Evolutionary conservation across 306 rosid genomes (phyloP), one percentile per base, ranked within the genome.

Genomic region (Delonix regia): DNA sequence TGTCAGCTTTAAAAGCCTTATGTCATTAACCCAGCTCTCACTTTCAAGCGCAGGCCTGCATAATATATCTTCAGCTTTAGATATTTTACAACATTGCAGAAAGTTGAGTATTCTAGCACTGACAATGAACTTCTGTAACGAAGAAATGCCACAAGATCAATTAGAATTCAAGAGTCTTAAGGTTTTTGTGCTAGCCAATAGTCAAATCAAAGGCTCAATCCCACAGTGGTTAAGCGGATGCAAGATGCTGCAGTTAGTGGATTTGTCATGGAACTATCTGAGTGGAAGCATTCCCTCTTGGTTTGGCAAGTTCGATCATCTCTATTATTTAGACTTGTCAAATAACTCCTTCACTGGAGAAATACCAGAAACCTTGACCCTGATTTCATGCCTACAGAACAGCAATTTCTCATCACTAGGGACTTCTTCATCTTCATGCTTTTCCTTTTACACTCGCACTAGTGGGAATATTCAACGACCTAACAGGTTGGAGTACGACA

Each of bases 171-270:
- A 34, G 34, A 85, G 70, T 49, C 86, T 89, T 48, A 64, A 72
- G 61, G 49, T 82, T 65, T 76, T 83, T 28, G 1, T 77, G 8
- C 16, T 87, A 11, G 86, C 75, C 24, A 83, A 83, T 34, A 73
- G 71, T 71, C 25, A 45, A 25, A 84, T 89, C 72, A 85, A 33
- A 27, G 90, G 93, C 27, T 59, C 79, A 51, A 60, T 89, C 47
- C 90, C 90, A n/a, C 47, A 48, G 28, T 89, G 93, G 88, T 60
- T 89, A 74, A 78, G 84, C 1, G 53, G 71, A n/a, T 74, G 87
- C 68, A 74, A 45, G 27, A 77, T 14, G 70, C 47, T 89, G 86
- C 81, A 75, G 76, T 9, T 87, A n/a, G 33, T 87, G 78, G 87
- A 89, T 75, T 57, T 87, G 24, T 83, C 93, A 4, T 71, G 84